Conservation (phyloP, 345 rosid species). For the Citrus hindsii region DNA sequence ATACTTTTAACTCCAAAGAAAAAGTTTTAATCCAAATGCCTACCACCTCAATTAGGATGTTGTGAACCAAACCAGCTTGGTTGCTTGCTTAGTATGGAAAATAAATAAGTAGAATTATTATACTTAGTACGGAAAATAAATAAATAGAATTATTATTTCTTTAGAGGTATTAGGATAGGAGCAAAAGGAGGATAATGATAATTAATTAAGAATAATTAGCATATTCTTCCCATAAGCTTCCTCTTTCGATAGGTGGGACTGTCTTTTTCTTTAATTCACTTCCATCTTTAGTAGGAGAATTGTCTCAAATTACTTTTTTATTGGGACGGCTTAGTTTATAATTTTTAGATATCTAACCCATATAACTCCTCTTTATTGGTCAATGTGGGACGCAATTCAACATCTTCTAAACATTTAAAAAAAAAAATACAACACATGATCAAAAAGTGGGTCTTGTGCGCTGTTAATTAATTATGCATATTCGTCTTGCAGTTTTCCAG, state of each 20-base stretch:
- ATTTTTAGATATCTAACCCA: too few relatives aligned
- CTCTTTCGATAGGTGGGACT: not conserved
- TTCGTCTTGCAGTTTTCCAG: slow-evolving; percentile 34
- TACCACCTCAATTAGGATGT: not conserved
- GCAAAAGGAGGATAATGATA: not conserved
- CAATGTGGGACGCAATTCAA: rapidly evolving
- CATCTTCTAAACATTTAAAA: not conserved
- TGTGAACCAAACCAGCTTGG: not conserved
- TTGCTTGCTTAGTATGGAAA: not conserved
- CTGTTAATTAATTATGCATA: not conserved
- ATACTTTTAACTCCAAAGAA: not conserved
- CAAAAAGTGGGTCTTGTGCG: not conserved
- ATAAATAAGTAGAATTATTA: not conserved
- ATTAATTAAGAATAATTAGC: not conserved
- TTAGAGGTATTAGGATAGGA: not conserved
- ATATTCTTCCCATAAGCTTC: not conserved
- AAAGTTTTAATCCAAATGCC: not conserved
- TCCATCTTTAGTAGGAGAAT: not conserved
- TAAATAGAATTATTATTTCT: not conserved
- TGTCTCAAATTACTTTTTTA: not conserved
- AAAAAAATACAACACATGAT: not conserved
- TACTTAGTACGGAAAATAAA: too few relatives aligned
- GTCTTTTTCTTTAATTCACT: not conserved
- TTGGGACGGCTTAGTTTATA: rapidly evolving
- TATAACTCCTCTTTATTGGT: too few relatives aligned